Evolutionary conservation across 371 early-diverging fungal genomes (phyloP), one percentile per base, ranked within the genome.

Genomic region (Mucor sp.): DNA sequence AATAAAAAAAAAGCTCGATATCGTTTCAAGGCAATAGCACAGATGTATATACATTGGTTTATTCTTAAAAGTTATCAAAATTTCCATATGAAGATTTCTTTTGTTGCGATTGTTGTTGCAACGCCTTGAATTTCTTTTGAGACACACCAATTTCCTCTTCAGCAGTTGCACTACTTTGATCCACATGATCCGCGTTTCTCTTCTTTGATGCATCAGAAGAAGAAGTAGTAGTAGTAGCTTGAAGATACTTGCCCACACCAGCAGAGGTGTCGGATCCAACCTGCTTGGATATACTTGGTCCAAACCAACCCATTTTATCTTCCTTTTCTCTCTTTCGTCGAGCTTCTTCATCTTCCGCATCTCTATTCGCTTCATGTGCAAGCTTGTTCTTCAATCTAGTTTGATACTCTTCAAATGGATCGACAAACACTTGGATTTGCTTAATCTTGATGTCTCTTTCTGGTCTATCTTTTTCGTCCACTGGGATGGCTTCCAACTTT

Each of bases 341-440:
- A 12, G 66, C 66, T 69, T 82, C 69, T 78, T 82, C 76, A 78
- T 85, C 63, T 72, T 85, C 69, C 65, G 75, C 63, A 39, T 78
- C 79, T 15, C 70, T 74, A 76, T 70, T 84, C 23, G 78, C 76
- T 71, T 79, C 73, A 67, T 79, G 74, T 65, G 77, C 67, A 1
- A 82, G 33, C 62, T 87, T 87, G 35, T 83, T 83, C 33, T 78
- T 78, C 33, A 89, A 73, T 15, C 89, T 79, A 50, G 85, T 81
- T 43, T 86, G 80, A 60, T 89, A 95, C 21, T 91, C 93, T 35
- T 90, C 90, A 76, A 86, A 96, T 4, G 97, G 96, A 71, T 97
- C 94, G 0, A 91, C 90, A 70, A 95, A 88, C 1, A 96, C 88
- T 4, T 77, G 74, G 3, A 94, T 83, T 41, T 92, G 87, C 60